Percentiles rank a stretch among this genome's conserved stretches.
Conservation (phyloP, 2,329 filamentous ascomycete species). For the Cladophialophora carrionii region DNA sequence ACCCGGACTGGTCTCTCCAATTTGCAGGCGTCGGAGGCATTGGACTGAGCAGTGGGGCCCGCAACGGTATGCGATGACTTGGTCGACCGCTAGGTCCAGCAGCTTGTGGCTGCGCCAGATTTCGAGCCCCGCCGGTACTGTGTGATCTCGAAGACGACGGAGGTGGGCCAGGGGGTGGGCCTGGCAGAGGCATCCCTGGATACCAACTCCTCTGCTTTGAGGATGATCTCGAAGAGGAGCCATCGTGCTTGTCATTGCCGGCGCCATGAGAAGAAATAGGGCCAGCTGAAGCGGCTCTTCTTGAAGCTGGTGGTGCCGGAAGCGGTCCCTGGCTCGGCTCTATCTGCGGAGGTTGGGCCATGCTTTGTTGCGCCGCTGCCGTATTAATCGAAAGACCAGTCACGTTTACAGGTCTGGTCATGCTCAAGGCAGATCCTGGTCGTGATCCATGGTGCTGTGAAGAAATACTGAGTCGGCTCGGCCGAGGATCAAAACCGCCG, state of each 20-base stretch:
- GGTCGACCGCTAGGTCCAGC: conserved; percentile 37
- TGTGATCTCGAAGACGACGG: conserved; percentile 46
- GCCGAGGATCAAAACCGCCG: conserved; percentile 15
- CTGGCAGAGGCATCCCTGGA: conserved; percentile 53
- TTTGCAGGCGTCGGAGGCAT: conserved; percentile 52
- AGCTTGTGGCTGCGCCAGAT: conserved; percentile 41
- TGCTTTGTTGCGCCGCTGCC: conserved; percentile 19
- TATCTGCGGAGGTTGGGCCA: conserved; percentile 7
- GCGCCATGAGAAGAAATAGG: conserved; percentile 46
- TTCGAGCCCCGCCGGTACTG: conserved; percentile 45
- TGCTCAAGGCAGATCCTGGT: conserved; percentile 13
- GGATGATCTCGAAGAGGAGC: conserved; percentile 43
- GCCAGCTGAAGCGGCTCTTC: conserved; percentile 52
- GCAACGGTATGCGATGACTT: conserved; percentile 43
- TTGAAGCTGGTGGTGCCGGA: conserved; percentile 46
- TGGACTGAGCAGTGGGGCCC: conserved; percentile 47
- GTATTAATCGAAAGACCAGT: conserved; percentile 29
- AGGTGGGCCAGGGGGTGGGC: conserved; percentile 53
- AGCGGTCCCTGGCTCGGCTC: conserved; percentile 7
- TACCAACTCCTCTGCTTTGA: conserved; percentile 45
- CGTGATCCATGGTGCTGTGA: conserved; percentile 19
- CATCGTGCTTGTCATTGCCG: conserved; percentile 42
- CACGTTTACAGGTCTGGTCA: conserved; percentile 17
- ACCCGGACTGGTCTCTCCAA: conserved; percentile 45
- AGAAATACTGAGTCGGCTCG: conserved; percentile 13